Percentiles rank a stretch among this genome's conserved stretches.
Evolutionary conservation across 2,329 filamentous ascomycete species (phyloP).

Genomic region (Geosmithia morbida): DNA sequence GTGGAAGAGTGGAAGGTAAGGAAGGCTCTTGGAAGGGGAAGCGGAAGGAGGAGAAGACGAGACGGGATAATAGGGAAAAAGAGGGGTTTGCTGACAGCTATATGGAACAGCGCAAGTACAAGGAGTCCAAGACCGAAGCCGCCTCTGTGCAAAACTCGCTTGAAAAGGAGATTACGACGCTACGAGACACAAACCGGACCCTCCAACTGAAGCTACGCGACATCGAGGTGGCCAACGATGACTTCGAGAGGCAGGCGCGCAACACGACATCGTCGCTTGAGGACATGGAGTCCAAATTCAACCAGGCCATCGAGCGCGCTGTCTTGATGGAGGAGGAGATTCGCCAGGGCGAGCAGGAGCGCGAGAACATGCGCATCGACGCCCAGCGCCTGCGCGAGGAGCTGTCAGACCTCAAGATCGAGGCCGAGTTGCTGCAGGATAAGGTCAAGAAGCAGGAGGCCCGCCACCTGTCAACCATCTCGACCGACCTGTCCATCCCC

Average conservation of each 20-base stretch:
- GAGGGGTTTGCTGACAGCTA: not conserved
- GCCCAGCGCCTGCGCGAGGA: constrained; percentile 82
- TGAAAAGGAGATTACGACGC: constrained; percentile 88
- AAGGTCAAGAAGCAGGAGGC: constrained; percentile 65
- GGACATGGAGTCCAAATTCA: constrained; percentile 95
- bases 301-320: constrained; percentile 77
- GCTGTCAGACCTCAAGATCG: constrained; percentile 82
- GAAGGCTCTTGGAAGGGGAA: not conserved
- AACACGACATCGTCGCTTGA: constrained; percentile 93
- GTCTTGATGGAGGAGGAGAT: constrained; percentile 96
- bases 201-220: constrained; percentile 77
- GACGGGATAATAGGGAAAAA: not conserved
- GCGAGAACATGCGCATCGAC: constrained; percentile 79
- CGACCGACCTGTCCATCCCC: constrained; percentile 46
- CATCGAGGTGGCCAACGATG: constrained; percentile 95
- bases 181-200: constrained; percentile 72
- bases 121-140: constrained; percentile 81
- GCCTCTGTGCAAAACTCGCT: constrained; percentile 70
- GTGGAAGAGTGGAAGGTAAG: constrained; percentile 97
- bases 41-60: not conserved
- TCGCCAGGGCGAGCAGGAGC: constrained; percentile 78
- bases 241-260: constrained; percentile 90
- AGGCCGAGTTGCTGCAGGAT: constrained; percentile 86
- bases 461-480: constrained; percentile 43
- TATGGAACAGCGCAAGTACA: constrained; percentile 67